Conservation (phyloP, 140 eudicot genomes). For the Flaveria floridana region DNA sequence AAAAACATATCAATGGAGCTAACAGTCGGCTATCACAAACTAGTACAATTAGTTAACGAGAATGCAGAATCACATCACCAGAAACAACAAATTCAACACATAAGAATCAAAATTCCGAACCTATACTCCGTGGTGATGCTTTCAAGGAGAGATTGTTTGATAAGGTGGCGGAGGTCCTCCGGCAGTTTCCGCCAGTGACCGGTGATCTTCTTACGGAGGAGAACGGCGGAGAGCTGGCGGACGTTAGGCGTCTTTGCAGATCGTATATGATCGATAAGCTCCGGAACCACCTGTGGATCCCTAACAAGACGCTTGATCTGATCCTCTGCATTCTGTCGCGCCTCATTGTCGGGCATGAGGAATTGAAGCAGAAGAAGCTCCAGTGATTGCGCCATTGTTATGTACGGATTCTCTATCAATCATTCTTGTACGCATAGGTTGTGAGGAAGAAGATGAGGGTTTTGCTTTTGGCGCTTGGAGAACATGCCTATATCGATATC, state of each 20-base stretch:
- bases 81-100: not conserved
- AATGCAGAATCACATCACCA: not conserved
- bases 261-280: constrained; percentile 80
- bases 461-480: constrained; percentile 12
- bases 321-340: constrained; percentile 87
- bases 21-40: not conserved
- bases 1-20: too few relatives aligned
- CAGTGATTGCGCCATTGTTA: constrained; percentile 77
- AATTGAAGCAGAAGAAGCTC: constrained; percentile 82
- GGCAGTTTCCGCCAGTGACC: constrained; percentile 85
- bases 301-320: constrained; percentile 81
- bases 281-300: constrained; percentile 82
- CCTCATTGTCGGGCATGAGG: constrained; percentile 95
- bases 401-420: not conserved
- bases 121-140: constrained; percentile 84
- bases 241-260: constrained; percentile 87
- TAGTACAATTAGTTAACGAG: not conserved
- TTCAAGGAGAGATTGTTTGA: constrained; percentile 80
- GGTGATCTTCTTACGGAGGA: constrained; percentile 90
- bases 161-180: constrained; percentile 57
- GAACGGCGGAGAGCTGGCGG: constrained; percentile 83
- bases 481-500: not conserved
- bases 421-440: not conserved
- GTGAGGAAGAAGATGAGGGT: constrained; percentile 10
- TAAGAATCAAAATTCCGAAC: constrained; percentile 25